Base-by-base conservation (phyloP, 129 eudicot species). In the Apium graveolens region DNA sequence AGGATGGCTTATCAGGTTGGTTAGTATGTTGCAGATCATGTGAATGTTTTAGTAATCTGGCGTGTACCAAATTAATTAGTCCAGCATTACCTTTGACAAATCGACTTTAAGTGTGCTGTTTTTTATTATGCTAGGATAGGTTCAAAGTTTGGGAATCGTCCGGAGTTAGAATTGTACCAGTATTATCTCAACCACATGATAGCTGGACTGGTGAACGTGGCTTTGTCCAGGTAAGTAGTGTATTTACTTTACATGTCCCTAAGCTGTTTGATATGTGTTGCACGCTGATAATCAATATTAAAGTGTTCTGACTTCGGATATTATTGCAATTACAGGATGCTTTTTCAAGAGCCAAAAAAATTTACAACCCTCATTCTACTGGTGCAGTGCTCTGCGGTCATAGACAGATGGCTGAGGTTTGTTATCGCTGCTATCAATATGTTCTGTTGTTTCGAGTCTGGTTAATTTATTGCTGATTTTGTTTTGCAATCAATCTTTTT, bases 1-100 rank as follows among this genome's bases (percentile, higher is more conserved):
- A 88, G 98, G 74, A 94, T 94, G 98, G 98, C 96, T 73, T 94
- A 94, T 80, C 96, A 91, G 97, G 98, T 94, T 69, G 2, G 45
- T 75, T 80, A 3, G 75, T 49, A 69, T 79, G 49, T 62, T 55
- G 39, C 35, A 75, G 41, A 57, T 57, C 65, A 18, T 55, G 9
- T 76, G 71, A 38, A 57, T 38, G 68, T 69, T 57, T 65, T 74
- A 37, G 57, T 32, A 13, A 17, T 38, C 79, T 41, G 38, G 18
- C 26, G 62, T 41, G 55, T 32, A 39, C 29, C 11, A 77, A 74
- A 76, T 21, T 37, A 39, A 57, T 60, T 26, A 55, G 20, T 16
- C 26, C 35, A 76, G 3, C 49, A 21, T 43, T 27, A 26, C n/a
- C 60, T 74, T 44, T 16, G 32, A 26, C 76, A 24, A 6, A 34